Evolutionary conservation across 345 rosid species (phyloP).

Genomic region (Camelina laxa): DNA sequence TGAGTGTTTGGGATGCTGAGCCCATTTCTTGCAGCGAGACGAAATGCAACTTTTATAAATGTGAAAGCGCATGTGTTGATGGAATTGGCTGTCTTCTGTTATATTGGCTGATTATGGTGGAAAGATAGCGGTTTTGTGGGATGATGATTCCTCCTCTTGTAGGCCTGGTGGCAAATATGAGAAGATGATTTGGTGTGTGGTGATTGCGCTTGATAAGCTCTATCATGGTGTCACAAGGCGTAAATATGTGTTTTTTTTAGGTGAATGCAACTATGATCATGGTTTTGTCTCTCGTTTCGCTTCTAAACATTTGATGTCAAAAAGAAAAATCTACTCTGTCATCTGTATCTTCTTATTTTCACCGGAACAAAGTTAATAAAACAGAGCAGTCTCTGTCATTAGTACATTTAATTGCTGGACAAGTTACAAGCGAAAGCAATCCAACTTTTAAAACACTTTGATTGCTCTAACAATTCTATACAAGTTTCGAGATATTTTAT

Average conservation of each 20-base stretch:
- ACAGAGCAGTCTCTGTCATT: slow-evolving; percentile 8
- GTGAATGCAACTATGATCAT: neutral
- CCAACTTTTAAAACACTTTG: slow-evolving; percentile 24
- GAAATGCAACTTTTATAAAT: too few relatives aligned
- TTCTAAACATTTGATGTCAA: neutral
- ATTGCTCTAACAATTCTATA: slow-evolving; percentile 26
- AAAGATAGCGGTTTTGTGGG: neutral
- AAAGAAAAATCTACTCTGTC: neutral
- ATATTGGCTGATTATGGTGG: slow-evolving; percentile 1
- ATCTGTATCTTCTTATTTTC: neutral
- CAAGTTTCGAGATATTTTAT: neutral
- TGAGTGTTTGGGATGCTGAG: neutral
- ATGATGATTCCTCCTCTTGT: neutral
- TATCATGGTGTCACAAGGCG: neutral
- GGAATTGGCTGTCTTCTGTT: neutral
- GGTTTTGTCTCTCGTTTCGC: neutral
- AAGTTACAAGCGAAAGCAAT: slow-evolving; percentile 26
- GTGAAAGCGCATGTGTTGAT: neutral
- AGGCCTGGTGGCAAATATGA: neutral
- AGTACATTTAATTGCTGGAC: slow-evolving; percentile 4
- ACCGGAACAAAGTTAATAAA: neutral
- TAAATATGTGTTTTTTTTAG: neutral
- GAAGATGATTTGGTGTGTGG: neutral
- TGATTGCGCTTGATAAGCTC: neutral
- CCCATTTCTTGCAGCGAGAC: neutral